A percentile compares a stretch with the other conserved stretches of the same genome.
These are phyloP conservation scores for Diaporthe sp. DNA, from an alignment of 2,329 filamentous ascomycete species.

Conservation along the genomic window DNA sequence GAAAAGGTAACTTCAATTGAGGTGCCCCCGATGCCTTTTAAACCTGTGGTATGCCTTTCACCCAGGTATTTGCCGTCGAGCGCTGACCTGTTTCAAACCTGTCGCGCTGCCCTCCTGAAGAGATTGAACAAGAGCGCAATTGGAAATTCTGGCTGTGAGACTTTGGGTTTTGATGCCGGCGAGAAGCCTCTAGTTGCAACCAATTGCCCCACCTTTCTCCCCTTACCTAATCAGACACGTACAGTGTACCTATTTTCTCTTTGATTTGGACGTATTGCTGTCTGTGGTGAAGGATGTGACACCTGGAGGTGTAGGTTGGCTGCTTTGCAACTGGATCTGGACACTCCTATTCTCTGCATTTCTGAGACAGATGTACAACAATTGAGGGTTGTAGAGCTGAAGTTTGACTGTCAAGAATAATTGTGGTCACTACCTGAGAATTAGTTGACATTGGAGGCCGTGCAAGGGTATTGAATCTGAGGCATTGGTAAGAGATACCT, in stretches of 20 bases:
- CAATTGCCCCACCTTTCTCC: neutral
- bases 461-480: neutral
- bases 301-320: neutral
- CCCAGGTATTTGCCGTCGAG: neutral
- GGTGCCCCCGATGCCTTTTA: neutral
- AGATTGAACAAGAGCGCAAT: neutral
- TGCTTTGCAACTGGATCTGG: neutral
- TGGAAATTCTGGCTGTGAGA: neutral
- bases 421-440: neutral
- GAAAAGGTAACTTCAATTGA: neutral
- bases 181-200: neutral
- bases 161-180: neutral
- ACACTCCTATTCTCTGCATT: neutral
- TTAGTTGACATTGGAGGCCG: neutral
- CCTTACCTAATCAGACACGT: neutral
- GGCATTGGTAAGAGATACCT: neutral
- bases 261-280: neutral
- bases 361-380: neutral
- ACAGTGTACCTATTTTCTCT: neutral
- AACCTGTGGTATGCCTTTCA: neutral
- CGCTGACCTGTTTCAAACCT: neutral
- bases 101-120: neutral
- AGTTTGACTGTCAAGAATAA: neutral
- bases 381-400: neutral
- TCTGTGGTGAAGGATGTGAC: neutral